Conservation (phyloP, 2,329 filamentous ascomycete genomes). For the Xylariaceae sp. region DNA sequence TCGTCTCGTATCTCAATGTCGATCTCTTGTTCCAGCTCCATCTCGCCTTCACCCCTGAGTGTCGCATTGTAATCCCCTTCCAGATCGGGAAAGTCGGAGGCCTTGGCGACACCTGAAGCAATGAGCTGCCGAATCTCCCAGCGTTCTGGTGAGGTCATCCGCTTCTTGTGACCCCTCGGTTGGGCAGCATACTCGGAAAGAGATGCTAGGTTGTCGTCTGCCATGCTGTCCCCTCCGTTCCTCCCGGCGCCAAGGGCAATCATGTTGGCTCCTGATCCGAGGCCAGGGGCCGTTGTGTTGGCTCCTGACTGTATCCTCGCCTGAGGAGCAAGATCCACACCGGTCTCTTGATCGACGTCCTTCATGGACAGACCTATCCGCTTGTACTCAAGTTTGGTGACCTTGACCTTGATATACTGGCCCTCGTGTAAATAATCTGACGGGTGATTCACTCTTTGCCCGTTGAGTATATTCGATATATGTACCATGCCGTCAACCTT, state of each 20-base stretch:
- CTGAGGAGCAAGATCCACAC: slow-evolving; percentile 73
- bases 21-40: slow-evolving; percentile 92
- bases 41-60: slow-evolving; percentile 73
- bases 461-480: slow-evolving; percentile 79
- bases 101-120: slow-evolving; percentile 86
- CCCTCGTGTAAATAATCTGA: slow-evolving; percentile 76
- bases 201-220: slow-evolving; percentile 46
- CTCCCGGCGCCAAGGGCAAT: slow-evolving; percentile 64
- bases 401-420: slow-evolving; percentile 87
- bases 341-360: slow-evolving; percentile 86
- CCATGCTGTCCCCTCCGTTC: slow-evolving; percentile 39
- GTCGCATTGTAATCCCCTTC: slow-evolving; percentile 91
- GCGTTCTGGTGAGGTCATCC: slow-evolving; percentile 90
- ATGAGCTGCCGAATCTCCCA: slow-evolving; percentile 98
- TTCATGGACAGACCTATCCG: slow-evolving; percentile 92
- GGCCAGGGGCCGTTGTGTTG: slow-evolving; percentile 76
- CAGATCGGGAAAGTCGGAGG: slow-evolving; percentile 87
- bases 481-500: slow-evolving; percentile 92
- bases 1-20: slow-evolving; percentile 96
- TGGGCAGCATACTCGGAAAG: slow-evolving; percentile 53
- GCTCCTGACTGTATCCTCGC: slow-evolving; percentile 77
- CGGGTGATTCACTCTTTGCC: slow-evolving; percentile 82
- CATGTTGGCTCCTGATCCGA: slow-evolving; percentile 86
- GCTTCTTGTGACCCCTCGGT: slow-evolving; percentile 65
- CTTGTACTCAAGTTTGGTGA: slow-evolving; percentile 74